Evolutionary conservation across 148 eudicot genomes (phyloP), one percentile per base, ranked within the genome.

Genomic region (Chenopodium album): DNA sequence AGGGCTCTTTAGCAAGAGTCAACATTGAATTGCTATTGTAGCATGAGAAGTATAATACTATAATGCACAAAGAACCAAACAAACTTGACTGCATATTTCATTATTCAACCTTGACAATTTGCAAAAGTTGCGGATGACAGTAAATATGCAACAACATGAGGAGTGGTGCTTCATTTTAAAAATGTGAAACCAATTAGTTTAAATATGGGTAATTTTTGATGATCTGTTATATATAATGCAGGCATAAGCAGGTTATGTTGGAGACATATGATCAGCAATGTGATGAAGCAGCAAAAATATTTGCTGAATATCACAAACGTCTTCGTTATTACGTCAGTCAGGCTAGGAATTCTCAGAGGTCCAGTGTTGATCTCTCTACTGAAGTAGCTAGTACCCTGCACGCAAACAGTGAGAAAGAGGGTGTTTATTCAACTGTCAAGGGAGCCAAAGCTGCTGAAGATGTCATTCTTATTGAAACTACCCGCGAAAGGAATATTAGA

Each of bases 281-380:
- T 87, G 98, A 96, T 81, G 99, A 96, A 87, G 99, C 99, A 13
- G 94, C 95, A 79, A 92, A 89, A 86, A 96, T 96, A 82, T 96
- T 92, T 94, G 85, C 95, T 8, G 99, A 96, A 85, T 96, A 96
- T 78, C 99, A 96, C 85, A 96, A 96, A 87, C 95, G 99, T 69
- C 89, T 96, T 67, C 85, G 92, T 22, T 56, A 88, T 72, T 96
- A 88, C 85, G 94, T 91, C 76, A 92, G 87, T 86, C 94, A 92
- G 87, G 99, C 98, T 66, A 92, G 92, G 78, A 94, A 91, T 81
- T 86, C 92, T 72, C 95, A 89, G 84, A 88, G 88, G 84, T 88
- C 89, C 0, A 90, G 88, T 83, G 79, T 74, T 69, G 92, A 90
- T 72, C 82, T 90, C 71, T 85, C 91, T 54, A 73, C 72, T 84